Evolutionary conservation across 208 protist genomes (phyloP).

Genomic region (Acanthamoeba healyi): DNA sequence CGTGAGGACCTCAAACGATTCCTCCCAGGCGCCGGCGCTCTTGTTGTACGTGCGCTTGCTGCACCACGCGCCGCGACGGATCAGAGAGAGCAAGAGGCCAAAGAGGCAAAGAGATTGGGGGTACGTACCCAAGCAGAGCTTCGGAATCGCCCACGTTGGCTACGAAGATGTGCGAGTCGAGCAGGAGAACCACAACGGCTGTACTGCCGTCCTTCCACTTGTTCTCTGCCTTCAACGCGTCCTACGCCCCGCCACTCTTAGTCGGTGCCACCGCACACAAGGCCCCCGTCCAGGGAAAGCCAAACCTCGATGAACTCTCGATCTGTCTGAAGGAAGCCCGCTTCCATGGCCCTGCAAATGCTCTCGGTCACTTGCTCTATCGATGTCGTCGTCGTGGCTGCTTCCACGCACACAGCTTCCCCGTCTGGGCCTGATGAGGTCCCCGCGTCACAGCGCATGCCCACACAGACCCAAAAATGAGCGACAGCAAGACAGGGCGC

Average conservation of each 20-base stretch:
- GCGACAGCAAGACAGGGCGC: no score
- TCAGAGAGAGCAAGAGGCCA: no score
- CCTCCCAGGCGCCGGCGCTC: neutral
- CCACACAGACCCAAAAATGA: no score
- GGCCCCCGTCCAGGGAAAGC: neutral
- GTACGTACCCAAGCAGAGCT: constrained; percentile 59
- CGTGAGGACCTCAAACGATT: constrained; percentile 34
- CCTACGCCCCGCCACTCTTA: neutral
- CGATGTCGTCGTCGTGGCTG: neutral
- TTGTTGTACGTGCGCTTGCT: neutral
- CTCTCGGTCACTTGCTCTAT: neutral
- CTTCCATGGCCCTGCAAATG: neutral
- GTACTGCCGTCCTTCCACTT: constrained; percentile 52
- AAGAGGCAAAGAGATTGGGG: no score
- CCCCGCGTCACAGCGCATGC: no score
- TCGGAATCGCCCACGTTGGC: constrained; percentile 68
- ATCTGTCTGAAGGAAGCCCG: constrained; percentile 28
- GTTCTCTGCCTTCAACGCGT: constrained; percentile 12
- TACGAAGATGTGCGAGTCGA: neutral
- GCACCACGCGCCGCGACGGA: neutral
- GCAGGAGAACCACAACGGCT: constrained; percentile 16
- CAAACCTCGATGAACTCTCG: constrained; percentile 17
- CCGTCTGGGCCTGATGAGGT: no score
- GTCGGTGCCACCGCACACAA: neutral
- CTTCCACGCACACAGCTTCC: neutral